Evolutionary conservation across 2,329 filamentous ascomycete genomes (phyloP).

Genomic region (Proliferodiscus dingleyae): DNA sequence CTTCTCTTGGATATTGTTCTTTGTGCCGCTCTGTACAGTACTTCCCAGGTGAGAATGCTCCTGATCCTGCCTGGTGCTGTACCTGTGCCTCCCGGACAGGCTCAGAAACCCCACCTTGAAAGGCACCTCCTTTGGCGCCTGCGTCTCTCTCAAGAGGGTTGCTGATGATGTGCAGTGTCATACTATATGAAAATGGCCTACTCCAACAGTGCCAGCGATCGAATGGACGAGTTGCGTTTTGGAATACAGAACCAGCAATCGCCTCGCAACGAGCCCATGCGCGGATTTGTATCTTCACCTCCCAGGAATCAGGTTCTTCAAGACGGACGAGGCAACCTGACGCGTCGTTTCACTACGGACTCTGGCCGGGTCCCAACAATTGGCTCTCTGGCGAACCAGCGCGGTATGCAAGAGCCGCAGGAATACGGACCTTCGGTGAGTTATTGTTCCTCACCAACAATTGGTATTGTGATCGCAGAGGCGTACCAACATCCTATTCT

Average conservation of each 20-base stretch:
- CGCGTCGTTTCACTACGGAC: slow-evolving; percentile 92
- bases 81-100: not conserved
- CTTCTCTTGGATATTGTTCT: too few relatives aligned
- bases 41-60: slow-evolving; percentile 7
- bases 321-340: slow-evolving; percentile 72
- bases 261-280: slow-evolving; percentile 69
- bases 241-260: slow-evolving; percentile 62
- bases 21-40: too few relatives aligned
- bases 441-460: slow-evolving; percentile 14
- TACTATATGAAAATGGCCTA: slow-evolving; percentile 52
- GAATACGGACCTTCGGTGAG: slow-evolving; percentile 33
- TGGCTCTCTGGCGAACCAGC: slow-evolving; percentile 36
- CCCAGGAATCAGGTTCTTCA: slow-evolving; percentile 59
- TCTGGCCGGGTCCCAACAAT: slow-evolving; percentile 75
- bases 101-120: not conserved
- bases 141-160: slow-evolving; percentile 5
- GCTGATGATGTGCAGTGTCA: slow-evolving; percentile 22
- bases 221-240: slow-evolving; percentile 77
- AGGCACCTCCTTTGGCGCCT: not conserved
- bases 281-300: slow-evolving; percentile 68
- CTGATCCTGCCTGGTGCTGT: not conserved
- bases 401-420: slow-evolving; percentile 26
- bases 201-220: slow-evolving; percentile 55
- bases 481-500: too few relatives aligned
- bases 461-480: slow-evolving; percentile 15